Evolutionary conservation across 495 filamentous ascomycete species (phyloP), one percentile per base, ranked within the genome.

Genomic region (Hyphodiscus hymeniophilus): DNA sequence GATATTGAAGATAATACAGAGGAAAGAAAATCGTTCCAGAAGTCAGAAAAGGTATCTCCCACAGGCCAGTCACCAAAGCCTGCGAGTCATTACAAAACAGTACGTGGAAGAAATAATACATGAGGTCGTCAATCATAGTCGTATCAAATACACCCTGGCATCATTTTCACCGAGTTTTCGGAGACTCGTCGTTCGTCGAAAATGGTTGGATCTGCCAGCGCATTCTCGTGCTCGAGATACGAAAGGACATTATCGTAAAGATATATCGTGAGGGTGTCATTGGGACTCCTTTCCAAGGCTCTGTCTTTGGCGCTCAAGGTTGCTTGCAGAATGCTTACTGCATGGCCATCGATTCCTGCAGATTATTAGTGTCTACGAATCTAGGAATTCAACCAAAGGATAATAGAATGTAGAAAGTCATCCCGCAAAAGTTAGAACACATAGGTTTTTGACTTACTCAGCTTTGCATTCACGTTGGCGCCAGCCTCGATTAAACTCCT

Each of bases 401-500:
- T n/a, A n/a, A 36, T 36, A n/a, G 4, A n/a, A 36, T n/a, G 13
- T 33, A 33, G n/a, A 8, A 8, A 7, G 30, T 8, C n/a, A n/a
- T n/a, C 26, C 26, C 10, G 4, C 5, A 28, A 10, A 28, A 5
- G 26, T 10, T 36, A 4, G 34, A 36, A 18, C 13, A 36, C 15
- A 4, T 28, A 10, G 4, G 26, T 5, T 18, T 5, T 24, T 7
- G 42, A 42, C 42, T 11, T 46, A 55, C 52, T 41, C 11, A 33
- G 35, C 44, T 50, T 21, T 1, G 55, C 45, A 51, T 57, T 57
- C 17, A 57, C 55, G 48, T 47, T 47, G 0, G 50, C 55, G 1
- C 55, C 55, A 5, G 55, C 55, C 11, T 53, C 55, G 34, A 54
- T 50, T 3, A 57, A 30, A 54, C 50, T 53, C 36, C 55, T 31